These are phyloP conservation scores for Candida sonorensis DNA, from an alignment of 805 yeast species.

Conservation along the genomic window DNA sequence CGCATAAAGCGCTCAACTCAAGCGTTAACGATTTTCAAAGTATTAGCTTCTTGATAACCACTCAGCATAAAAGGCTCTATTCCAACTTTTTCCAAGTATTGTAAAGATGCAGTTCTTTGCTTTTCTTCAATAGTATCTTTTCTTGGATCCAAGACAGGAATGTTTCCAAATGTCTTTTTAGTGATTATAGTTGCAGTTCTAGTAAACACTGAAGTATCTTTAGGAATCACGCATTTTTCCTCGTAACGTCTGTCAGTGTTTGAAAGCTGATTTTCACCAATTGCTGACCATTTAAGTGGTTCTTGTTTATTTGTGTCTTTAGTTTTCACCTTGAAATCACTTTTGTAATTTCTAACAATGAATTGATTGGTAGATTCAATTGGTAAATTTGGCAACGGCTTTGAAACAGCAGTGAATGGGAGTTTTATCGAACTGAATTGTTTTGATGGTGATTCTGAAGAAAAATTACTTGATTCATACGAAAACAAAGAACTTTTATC, in stretches of 20 bases:
- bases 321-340: constrained; percentile 1
- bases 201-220: constrained; percentile 21
- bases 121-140: constrained; percentile 6
- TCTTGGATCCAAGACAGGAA: constrained; percentile 5
- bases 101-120: constrained; percentile 13
- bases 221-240: constrained; percentile 8
- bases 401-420: constrained; percentile 4
- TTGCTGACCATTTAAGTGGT: no score
- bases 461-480: constrained; percentile 4
- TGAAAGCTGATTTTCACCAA: no score
- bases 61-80: constrained; percentile 24
- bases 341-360: constrained; percentile 7
- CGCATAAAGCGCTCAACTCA: no score
- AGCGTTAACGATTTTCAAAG: constrained; percentile 16
- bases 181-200: constrained; percentile 13
- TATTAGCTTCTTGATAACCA: constrained; percentile 21
- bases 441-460: no score
- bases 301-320: no score
- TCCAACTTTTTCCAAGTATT: constrained; percentile 17
- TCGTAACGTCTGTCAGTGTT: no score
- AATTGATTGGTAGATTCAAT: constrained; percentile 17
- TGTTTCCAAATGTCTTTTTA: constrained; percentile 9
- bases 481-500: constrained; percentile 12
- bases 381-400: constrained; percentile 19
- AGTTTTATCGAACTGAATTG: no score